Conservation (phyloP, 164 flowering plant species). For the Vitis riparia region DNA sequence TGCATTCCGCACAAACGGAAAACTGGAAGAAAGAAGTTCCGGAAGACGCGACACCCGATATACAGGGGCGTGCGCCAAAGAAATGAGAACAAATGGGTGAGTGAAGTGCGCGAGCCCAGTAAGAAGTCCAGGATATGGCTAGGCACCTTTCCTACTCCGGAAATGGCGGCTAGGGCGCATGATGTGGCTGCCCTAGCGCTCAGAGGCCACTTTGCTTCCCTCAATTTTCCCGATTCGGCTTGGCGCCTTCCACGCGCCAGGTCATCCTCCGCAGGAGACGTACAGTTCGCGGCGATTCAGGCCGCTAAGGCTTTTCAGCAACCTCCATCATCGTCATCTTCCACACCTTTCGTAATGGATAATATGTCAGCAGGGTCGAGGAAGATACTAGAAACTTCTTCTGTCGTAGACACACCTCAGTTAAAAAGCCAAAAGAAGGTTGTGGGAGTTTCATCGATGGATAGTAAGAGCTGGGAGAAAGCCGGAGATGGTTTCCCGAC, state of each 20-base stretch:
- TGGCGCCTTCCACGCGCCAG: slow-evolving; percentile 20
- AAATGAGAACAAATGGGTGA: slow-evolving; percentile 44
- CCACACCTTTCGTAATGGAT: background rate
- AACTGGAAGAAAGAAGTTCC: slow-evolving; percentile 43
- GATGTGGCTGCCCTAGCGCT: slow-evolving; percentile 55
- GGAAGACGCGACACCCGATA: slow-evolving; percentile 47
- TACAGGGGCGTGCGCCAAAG: slow-evolving; percentile 43
- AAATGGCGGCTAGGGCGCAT: slow-evolving; percentile 59
- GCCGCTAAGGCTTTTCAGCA: slow-evolving; percentile 29
- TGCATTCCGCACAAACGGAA: slow-evolving; percentile 15
- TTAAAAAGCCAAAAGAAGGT: too few relatives aligned
- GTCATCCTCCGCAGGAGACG: slow-evolving; percentile 26
- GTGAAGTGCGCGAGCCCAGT: slow-evolving; percentile 47
- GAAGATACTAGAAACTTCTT: background rate
- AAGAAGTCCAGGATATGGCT: slow-evolving; percentile 51
- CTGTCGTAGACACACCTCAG: too few relatives aligned
- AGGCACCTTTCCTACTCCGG: slow-evolving; percentile 50
- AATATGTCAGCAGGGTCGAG: too few relatives aligned
- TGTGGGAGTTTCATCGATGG: too few relatives aligned
- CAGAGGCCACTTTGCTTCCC: slow-evolving; percentile 27
- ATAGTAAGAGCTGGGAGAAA: too few relatives aligned
- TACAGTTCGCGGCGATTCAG: slow-evolving; percentile 25
- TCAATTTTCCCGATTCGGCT: slow-evolving; percentile 43
- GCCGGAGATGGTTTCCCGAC: too few relatives aligned
- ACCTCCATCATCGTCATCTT: background rate